These are phyloP conservation scores for Parietaria judaica DNA, from an alignment of 306 rosid genomes.

Conservation along the genomic window DNA sequence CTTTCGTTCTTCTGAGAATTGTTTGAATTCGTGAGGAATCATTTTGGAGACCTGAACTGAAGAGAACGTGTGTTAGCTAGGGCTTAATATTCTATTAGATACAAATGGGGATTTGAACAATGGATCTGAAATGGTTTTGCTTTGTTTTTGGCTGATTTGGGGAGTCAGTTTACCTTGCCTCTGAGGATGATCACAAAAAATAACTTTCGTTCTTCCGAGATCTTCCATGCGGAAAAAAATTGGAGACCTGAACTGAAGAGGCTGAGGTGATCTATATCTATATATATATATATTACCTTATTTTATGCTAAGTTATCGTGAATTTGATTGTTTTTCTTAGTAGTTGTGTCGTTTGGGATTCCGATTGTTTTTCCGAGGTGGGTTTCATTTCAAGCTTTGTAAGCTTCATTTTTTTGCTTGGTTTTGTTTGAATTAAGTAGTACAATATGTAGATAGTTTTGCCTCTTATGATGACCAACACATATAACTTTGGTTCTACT, in stretches of 20 bases:
- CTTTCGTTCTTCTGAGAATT: conserved; percentile 40
- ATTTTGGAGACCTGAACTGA: conserved; percentile 53
- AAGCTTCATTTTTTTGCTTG: no score
- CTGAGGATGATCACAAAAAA: conserved; percentile 36
- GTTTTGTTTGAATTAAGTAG: neutral
- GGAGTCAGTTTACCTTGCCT: conserved; percentile 17
- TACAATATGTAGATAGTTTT: neutral
- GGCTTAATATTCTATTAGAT: no score
- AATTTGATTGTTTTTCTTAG: no score
- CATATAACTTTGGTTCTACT: conserved; percentile 44
- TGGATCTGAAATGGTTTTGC: neutral
- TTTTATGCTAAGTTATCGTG: no score
- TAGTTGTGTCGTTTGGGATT: no score
- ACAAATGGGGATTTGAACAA: no score
- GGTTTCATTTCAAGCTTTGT: no score
- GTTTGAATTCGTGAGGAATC: conserved; percentile 18
- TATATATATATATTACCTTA: no score
- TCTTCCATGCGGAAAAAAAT: conserved; percentile 39
- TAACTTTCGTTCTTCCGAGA: conserved; percentile 54
- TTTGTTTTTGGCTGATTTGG: no score
- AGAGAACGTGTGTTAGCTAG: no score
- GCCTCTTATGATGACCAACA: conserved; percentile 48
- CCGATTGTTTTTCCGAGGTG: no score
- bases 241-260: conserved; percentile 92
- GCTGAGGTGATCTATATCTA: no score